A percentile compares a stretch with the other conserved stretches of the same genome.
These are phyloP conservation scores for Mucor lusitanicus DNA, from an alignment of 371 early-diverging fungal genomes.

Conservation along the genomic window DNA sequence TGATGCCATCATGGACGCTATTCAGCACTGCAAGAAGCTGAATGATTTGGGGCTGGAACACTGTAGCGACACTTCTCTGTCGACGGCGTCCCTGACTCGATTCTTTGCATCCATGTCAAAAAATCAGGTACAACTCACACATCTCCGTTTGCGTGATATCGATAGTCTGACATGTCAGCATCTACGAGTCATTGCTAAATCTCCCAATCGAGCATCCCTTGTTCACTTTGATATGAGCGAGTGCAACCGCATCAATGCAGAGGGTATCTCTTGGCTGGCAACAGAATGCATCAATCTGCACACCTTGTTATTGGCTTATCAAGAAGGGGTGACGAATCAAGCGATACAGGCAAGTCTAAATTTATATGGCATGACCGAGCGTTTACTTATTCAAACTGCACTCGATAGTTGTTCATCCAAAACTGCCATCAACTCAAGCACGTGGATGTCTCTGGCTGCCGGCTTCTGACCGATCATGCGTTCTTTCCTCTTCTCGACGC, in stretches of 20 bases:
- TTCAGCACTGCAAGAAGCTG: constrained; percentile 27
- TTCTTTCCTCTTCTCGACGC: constrained; percentile 18
- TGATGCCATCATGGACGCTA: constrained; percentile 32
- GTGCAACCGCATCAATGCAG: constrained; percentile 29
- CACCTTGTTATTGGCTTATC: constrained; percentile 36
- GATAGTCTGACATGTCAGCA: constrained; percentile 35
- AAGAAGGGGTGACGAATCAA: constrained; percentile 37
- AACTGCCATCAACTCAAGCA: constrained; percentile 25
- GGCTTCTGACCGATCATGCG: constrained; percentile 30
- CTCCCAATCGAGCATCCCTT: constrained; percentile 12
- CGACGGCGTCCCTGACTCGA: constrained; percentile 21
- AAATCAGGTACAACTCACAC: constrained; percentile 13
- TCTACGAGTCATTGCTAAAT: constrained; percentile 18
- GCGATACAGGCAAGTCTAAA: constrained; percentile 32
- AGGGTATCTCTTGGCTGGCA: constrained; percentile 32
- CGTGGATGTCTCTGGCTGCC: constrained; percentile 33
- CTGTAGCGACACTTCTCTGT: constrained; percentile 25
- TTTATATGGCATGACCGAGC: not conserved
- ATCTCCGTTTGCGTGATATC: constrained; percentile 44
- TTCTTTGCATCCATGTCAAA: constrained; percentile 14
- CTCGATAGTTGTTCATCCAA: constrained; percentile 14
- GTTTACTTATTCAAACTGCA: not conserved
- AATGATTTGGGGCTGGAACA: constrained; percentile 45
- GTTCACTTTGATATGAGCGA: constrained; percentile 44
- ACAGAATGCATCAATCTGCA: constrained; percentile 23